Percentiles rank a stretch among this genome's conserved stretches.
These are phyloP conservation scores for Penicillium sp. DNA, from an alignment of 2,329 filamentous ascomycete genomes.

Conservation along the genomic window DNA sequence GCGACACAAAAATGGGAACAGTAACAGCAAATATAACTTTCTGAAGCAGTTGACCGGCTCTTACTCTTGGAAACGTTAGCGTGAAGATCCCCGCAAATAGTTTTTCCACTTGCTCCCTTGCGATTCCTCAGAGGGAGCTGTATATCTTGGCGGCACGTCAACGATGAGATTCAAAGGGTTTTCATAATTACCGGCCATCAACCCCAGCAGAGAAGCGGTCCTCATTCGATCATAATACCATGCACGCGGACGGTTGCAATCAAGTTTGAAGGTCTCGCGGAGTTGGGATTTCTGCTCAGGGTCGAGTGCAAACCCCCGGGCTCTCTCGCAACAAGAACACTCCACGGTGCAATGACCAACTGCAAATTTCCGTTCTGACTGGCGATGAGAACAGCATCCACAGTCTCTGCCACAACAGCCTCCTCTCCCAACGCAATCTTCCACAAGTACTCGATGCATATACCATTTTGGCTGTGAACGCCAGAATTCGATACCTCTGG, in stretches of 20 bases:
- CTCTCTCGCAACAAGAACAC: neutral
- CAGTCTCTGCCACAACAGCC: slow-evolving; percentile 5
- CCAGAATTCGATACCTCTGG: slow-evolving; percentile 5
- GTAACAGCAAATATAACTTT: neutral
- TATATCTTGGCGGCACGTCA: neutral
- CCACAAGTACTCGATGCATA: slow-evolving; percentile 1
- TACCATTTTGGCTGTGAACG: slow-evolving; percentile 8
- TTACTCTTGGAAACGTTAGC: neutral
- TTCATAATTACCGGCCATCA: neutral
- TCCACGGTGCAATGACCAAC: neutral
- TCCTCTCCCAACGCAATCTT: slow-evolving; percentile 1
- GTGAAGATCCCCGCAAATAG: neutral
- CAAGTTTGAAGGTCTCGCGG: neutral
- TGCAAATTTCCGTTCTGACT: neutral
- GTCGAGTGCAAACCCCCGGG: neutral
- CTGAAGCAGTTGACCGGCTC: neutral
- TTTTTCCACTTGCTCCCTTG: neutral
- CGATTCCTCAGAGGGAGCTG: neutral
- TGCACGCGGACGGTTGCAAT: neutral
- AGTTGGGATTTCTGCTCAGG: neutral
- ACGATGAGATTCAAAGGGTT: slow-evolving; percentile 3
- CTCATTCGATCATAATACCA: neutral
- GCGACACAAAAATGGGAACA: neutral
- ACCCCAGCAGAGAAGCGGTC: neutral
- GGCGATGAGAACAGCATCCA: neutral